Conservation (phyloP, 768 basidiomycete species). For the Tremella yokohamensis region DNA sequence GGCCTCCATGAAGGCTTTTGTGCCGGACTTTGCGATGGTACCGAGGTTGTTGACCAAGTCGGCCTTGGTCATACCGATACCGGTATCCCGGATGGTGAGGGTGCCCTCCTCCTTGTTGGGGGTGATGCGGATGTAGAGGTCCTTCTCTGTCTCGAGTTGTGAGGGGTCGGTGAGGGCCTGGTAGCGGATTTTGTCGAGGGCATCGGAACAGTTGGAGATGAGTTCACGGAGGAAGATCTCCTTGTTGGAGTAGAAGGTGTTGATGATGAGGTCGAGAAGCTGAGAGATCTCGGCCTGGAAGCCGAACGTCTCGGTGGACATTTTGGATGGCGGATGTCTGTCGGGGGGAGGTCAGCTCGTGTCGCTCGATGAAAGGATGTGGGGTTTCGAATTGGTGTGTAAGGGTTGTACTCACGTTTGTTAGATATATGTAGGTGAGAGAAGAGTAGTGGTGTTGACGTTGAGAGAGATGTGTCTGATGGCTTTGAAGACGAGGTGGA, state of each 20-base stretch:
- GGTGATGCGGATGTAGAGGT: slow-evolving; percentile 87
- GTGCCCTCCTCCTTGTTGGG: slow-evolving; percentile 95
- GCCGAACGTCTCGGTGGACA: slow-evolving; percentile 49
- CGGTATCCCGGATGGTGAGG: slow-evolving; percentile 86
- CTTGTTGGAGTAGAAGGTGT: slow-evolving; percentile 99
- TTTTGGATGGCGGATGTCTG: slow-evolving; percentile 11
- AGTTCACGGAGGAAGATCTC: slow-evolving; percentile 99
- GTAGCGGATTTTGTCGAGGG: slow-evolving; percentile 98
- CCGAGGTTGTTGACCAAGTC: slow-evolving; percentile 97
- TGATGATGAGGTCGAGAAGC: slow-evolving; percentile 97
- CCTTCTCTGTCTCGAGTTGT: slow-evolving; percentile 83
- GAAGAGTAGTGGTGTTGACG: neutral
- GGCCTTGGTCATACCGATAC: slow-evolving; percentile 99
- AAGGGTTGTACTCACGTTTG: slow-evolving; percentile 1
- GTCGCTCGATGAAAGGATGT: neutral
- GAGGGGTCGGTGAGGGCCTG: slow-evolving; percentile 89
- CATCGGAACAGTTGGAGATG: slow-evolving; percentile 93
- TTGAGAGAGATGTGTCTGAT: neutral
- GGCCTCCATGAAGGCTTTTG: slow-evolving; percentile 98
- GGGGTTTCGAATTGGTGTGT: neutral
- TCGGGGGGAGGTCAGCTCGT: neutral
- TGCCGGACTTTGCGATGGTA: slow-evolving; percentile 56
- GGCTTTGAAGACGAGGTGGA: too few species aligned
- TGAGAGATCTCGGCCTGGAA: slow-evolving; percentile 90
- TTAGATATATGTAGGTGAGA: neutral